Conservation (phyloP, 495 filamentous ascomycete genomes). For the Acidomyces sp. region DNA sequence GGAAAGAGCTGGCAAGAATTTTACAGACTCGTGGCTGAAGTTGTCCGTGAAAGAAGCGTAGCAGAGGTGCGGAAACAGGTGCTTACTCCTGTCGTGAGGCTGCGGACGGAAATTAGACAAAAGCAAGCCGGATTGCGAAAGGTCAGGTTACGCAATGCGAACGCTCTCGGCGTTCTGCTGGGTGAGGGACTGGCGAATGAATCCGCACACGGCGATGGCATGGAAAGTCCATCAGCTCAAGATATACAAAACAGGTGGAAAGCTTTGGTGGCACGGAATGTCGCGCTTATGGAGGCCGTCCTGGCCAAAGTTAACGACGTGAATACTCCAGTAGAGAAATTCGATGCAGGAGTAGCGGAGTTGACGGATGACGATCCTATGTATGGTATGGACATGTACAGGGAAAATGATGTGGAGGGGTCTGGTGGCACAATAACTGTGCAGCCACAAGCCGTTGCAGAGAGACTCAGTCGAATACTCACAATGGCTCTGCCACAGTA, state of each 20-base stretch:
- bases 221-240: constrained; percentile 31
- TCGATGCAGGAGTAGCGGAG: constrained; percentile 59
- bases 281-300: constrained; percentile 70
- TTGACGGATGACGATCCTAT: constrained; percentile 48
- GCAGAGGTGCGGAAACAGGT: constrained; percentile 46
- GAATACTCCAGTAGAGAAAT: constrained; percentile 47
- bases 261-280: constrained; percentile 52
- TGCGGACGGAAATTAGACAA: constrained; percentile 51
- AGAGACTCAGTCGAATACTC: constrained; percentile 54
- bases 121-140: constrained; percentile 55
- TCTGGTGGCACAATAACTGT: constrained; percentile 23
- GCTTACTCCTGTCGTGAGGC: constrained; percentile 56
- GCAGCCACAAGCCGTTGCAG: constrained; percentile 47
- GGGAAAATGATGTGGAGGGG: constrained; percentile 13
- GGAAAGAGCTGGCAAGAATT: constrained; percentile 56
- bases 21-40: constrained; percentile 63
- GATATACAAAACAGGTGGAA: constrained; percentile 50
- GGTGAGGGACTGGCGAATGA: constrained; percentile 56
- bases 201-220: constrained; percentile 18
- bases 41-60: constrained; percentile 49
- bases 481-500: constrained; percentile 47
- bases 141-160: constrained; percentile 66
- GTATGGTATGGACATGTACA: constrained; percentile 29
- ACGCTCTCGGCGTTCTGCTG: constrained; percentile 72
- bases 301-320: constrained; percentile 44